Conservation (phyloP, 352 stramenopile genomes). For the Globisporangium perplexum region DNA sequence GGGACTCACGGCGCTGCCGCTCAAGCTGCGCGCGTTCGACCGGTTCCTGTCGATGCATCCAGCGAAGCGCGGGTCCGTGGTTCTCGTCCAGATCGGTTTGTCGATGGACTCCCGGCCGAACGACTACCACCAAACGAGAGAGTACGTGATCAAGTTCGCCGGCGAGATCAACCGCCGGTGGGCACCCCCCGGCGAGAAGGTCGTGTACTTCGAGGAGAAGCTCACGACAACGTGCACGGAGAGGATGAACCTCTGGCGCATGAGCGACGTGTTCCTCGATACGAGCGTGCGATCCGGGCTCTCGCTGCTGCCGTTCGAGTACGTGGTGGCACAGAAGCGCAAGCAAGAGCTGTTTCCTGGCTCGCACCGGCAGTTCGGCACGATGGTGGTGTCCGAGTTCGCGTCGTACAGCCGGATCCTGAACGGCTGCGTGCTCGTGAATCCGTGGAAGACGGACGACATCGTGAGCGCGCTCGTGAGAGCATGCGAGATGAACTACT, state of each 20-base stretch:
- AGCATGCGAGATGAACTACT: constrained; percentile 67
- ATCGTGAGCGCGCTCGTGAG: constrained; percentile 67
- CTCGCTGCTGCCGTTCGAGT: constrained; percentile 75
- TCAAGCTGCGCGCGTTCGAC: constrained; percentile 97
- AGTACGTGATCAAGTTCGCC: constrained; percentile 89
- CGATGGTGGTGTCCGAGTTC: constrained; percentile 97
- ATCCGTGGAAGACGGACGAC: constrained; percentile 95
- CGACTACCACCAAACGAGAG: constrained; percentile 91
- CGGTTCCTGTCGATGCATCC: constrained; percentile 91
- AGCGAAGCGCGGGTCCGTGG: constrained; percentile 51
- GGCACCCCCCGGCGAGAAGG: constrained; percentile 35
- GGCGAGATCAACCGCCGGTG: constrained; percentile 90
- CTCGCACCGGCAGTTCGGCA: constrained; percentile 44
- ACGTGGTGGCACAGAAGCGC: constrained; percentile 58
- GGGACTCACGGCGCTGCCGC: constrained; percentile 92
- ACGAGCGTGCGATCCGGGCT: constrained; percentile 62
- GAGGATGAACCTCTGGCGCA: constrained; percentile 58
- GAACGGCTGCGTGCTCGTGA: constrained; percentile 94
- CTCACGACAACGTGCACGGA: constrained; percentile 59
- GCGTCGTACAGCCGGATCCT: constrained; percentile 95
- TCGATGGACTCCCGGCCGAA: constrained; percentile 75
- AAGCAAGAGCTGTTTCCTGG: constrained; percentile 29
- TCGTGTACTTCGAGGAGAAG: constrained; percentile 76
- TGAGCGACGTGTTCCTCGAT: constrained; percentile 68
- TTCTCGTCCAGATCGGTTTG: constrained; percentile 76